These are phyloP conservation scores for Juglanconis sp. DNA, from an alignment of 2,329 filamentous ascomycete genomes.

Conservation along the genomic window DNA sequence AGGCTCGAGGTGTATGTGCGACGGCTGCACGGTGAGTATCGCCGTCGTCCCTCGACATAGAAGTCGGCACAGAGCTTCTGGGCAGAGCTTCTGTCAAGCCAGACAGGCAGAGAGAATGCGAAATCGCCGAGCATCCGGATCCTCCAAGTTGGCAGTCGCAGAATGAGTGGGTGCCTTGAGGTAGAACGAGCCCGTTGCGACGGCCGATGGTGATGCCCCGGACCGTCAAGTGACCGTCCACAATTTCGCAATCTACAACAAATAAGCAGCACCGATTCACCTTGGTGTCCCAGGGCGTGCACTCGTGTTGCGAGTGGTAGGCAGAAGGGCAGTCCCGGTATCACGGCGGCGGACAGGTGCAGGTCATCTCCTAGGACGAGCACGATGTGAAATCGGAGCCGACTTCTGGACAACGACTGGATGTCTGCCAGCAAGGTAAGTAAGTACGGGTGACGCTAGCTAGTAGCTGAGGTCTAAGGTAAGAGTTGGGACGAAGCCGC, in stretches of 20 bases:
- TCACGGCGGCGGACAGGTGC: neutral
- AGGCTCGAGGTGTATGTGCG: conserved; percentile 1
- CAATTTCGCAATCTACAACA: neutral
- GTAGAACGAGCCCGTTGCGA: neutral
- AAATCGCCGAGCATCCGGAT: neutral
- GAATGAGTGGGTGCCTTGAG: neutral
- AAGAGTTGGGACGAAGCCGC: neutral
- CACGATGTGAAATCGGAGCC: neutral
- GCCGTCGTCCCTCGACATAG: neutral
- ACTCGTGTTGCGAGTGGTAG: neutral
- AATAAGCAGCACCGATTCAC: neutral
- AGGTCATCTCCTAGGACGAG: neutral
- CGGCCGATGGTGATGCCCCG: neutral
- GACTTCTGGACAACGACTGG: neutral
- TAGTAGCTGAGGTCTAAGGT: too few species aligned
- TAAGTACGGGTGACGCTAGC: too few species aligned
- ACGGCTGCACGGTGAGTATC: neutral
- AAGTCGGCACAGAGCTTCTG: neutral
- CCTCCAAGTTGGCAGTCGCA: neutral
- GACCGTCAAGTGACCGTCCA: neutral
- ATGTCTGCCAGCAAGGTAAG: too few species aligned
- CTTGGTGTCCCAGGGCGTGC: neutral
- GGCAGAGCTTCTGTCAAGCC: neutral
- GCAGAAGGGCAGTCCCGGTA: neutral
- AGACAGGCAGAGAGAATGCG: conserved; percentile 3